Base-by-base conservation (phyloP, 768 basidiomycete genomes). In the Lentinus tigrinus region DNA sequence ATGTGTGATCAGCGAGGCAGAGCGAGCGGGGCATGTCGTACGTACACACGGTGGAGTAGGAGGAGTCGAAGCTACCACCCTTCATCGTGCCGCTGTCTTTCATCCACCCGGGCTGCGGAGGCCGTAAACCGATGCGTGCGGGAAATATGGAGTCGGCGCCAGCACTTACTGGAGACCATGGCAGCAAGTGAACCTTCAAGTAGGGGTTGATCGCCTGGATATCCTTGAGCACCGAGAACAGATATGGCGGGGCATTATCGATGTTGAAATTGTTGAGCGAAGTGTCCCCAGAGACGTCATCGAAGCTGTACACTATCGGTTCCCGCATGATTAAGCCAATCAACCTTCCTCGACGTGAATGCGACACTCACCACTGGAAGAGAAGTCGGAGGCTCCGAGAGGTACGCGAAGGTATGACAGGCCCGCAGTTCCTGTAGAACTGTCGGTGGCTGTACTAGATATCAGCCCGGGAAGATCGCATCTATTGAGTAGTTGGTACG, bases 331-430 rank as follows among this genome's bases (percentile, higher is more conserved):
- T 54, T 7, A 44, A 8, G 19, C 39, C 13, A 47, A 27, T 47
- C 7, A 26, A 24, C 26, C 26, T 8, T 37, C 47, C 27, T n/a
- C n/a, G n/a, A n/a, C n/a, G n/a, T n/a, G 9, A 6, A 40, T 40
- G 16, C 16, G n/a, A 23, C 21, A 44, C 78, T 39, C 56, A 87
- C 88, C 61, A 3, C 63, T 74, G 4, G 81, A 73, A 7, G 89
- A 89, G 66, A 91, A 91, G 70, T 91, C 89, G 3, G 86, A 81
- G 5, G 89, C 86, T 14, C 89, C 90, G 13, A 91, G 76, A 0
- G 89, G 81, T 36, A 91, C 77, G 11, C 90, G 82, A 44, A 91
- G 70, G 63, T 87, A 88, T 40, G 82, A 84, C 47, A 91, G 72
- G 1, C 88, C 90, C 24, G 89, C 88, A 13, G 80, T 76, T 31